Conservation (phyloP, 345 rosid genomes). For the Syzygium grande region DNA sequence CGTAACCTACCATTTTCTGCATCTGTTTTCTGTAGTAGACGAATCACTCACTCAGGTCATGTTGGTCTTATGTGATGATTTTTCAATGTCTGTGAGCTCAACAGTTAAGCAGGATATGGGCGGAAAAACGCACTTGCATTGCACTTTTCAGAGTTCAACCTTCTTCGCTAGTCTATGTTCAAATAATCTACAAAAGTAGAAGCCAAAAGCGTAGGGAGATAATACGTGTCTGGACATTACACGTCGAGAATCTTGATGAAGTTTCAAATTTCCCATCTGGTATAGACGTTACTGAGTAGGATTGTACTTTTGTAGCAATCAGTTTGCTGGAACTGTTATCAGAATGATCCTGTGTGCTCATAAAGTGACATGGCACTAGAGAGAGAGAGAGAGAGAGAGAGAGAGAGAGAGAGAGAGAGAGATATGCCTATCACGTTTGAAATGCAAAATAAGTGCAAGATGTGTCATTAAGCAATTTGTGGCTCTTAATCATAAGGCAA, state of each 20-base stretch:
- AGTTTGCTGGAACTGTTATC: not conserved
- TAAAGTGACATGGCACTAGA: not conserved
- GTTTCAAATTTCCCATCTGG: not conserved
- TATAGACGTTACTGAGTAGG: not conserved
- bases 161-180: not conserved
- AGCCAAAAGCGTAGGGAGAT: not conserved
- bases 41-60: not conserved
- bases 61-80: not conserved
- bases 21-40: not conserved
- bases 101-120: not conserved
- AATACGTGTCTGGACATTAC: not conserved
- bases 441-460: not conserved
- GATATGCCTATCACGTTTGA: not conserved
- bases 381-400: not conserved
- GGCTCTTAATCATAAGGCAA: not conserved
- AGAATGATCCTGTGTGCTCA: not conserved
- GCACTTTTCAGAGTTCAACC: not conserved
- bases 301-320: not conserved
- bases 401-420: not conserved
- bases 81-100: not conserved
- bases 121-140: not conserved
- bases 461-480: not conserved
- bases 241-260: not conserved
- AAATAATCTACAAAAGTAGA: not conserved
- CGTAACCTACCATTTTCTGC: not conserved